Conservation (phyloP, 352 stramenopile genomes). For the Globisporangium cederbergense region DNA sequence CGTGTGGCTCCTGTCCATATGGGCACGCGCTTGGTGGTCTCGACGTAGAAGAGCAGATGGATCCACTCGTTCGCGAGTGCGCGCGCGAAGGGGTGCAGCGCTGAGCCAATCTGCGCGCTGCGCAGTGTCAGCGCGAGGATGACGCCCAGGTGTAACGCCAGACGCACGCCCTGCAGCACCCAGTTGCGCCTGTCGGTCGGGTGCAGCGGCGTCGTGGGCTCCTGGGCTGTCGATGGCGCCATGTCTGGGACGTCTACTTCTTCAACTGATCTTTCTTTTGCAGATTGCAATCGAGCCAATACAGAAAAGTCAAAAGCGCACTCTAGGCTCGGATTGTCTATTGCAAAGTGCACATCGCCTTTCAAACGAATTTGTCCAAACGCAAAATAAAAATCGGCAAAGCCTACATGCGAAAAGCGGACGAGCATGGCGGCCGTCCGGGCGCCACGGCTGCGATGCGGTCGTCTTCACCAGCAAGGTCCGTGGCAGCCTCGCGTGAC, state of each 20-base stretch:
- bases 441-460: background rate
- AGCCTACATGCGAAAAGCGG: background rate
- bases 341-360: no score
- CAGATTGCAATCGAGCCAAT: no score
- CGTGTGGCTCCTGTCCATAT: background rate
- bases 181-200: background rate
- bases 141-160: constrained; percentile 37
- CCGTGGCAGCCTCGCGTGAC: background rate
- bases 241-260: background rate
- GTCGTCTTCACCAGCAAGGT: background rate
- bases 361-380: no score
- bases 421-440: background rate
- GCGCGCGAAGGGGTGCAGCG: constrained; percentile 59
- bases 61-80: constrained; percentile 66
- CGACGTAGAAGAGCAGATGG: constrained; percentile 71
- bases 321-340: background rate
- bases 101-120: constrained; percentile 38
- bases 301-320: background rate
- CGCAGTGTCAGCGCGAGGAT: constrained; percentile 42
- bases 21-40: constrained; percentile 24
- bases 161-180: constrained; percentile 26
- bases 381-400: background rate
- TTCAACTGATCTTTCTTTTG: background rate
- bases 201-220: constrained; percentile 5
- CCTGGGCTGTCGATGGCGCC: background rate